Base-by-base conservation (phyloP, 2,329 filamentous ascomycete genomes). In the Xylariaceae sp. region DNA sequence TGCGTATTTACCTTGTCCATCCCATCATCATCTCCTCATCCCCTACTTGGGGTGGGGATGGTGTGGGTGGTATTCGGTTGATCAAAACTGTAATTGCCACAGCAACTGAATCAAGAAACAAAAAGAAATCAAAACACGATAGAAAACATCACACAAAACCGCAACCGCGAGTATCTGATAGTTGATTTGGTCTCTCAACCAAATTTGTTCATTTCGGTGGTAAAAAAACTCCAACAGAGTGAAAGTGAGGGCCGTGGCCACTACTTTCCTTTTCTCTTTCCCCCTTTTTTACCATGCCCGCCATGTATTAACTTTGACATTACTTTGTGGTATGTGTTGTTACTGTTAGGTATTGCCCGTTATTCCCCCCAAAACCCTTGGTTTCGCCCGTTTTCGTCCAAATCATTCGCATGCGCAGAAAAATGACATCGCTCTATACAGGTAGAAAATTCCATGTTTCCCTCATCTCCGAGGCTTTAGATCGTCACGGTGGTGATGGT, bases 401-500 rank as follows among this genome's bases (percentile, higher is more conserved):
- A 15, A 51, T 62, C 55, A 58, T 60, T 58, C 53, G 54, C 62
- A 56, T 44, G 53, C 54, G 30, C 30, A 30, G 23, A 30, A 30
- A 30, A 30, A 30, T 30, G 23, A 30, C 23, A 30, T 30, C 37
- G 37, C 37, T 41, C 37, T 41, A 41, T 41, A 41, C 37, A 41
- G 37, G 35, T 51, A 45, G 18, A 13, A 49, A 52, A 55, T 35
- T 45, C 35, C 53, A 15, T 39, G 45, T 9, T n/a, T 17, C 37
- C 48, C 17, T 48, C 5, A 2, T 35, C 44, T 30, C 23, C 5
- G 23, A 30, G 23, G 23, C 23, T 37, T 15, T 64, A 72, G 60
- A 72, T 71, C 17, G 64, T 59, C 49, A 18, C 39, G 47, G 65
- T 63, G 6, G 65, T 64, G 35, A 72, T 69, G 37, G 66, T 65